A percentile compares a stretch with the other conserved stretches of the same genome.
phyloP scores from a whole-genome alignment of 768 basidiomycete species.

The Rhodotorula sphaerocarpa region DNA sequence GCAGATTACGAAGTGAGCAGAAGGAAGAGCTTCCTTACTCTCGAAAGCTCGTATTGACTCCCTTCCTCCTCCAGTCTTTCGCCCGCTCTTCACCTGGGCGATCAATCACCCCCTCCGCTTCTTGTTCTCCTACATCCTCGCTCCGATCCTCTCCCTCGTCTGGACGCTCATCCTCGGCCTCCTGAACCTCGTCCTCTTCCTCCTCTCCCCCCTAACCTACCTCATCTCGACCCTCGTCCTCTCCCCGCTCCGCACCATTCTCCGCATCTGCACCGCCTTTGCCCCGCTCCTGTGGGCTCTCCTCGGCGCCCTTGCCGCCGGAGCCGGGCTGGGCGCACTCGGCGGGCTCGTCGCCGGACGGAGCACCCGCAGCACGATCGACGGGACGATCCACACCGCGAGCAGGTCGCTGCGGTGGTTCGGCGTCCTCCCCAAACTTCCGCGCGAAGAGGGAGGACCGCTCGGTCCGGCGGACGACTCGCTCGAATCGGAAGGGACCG shows the following conservation, averaged over 20 bases:
- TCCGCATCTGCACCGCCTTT: neutral
- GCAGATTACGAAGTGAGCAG: conserved; percentile 13
- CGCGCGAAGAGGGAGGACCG: too few relatives aligned
- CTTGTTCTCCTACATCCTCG: conserved; percentile 8
- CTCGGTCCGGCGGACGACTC: too few relatives aligned
- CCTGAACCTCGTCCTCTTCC: neutral
- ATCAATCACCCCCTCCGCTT: conserved; percentile 26
- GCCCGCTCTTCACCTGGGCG: conserved; percentile 16
- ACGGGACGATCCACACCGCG: neutral
- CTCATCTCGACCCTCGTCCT: conserved; percentile 2
- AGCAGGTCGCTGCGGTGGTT: conserved; percentile 1
- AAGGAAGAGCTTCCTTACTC: too few relatives aligned
- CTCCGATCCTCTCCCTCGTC: conserved; percentile 7
- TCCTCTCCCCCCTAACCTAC: neutral
- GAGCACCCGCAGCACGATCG: conserved; percentile 2
- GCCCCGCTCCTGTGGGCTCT: conserved; percentile 16
- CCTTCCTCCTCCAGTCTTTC: neutral
- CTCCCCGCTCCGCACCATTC: neutral
- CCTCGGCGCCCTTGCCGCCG: conserved; percentile 6
- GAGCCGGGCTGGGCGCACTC: neutral
- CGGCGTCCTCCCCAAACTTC: conserved; percentile 8
- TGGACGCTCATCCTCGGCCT: neutral
- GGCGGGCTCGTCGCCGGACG: conserved; percentile 5
- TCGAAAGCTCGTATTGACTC: neutral
- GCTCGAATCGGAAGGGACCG: too few relatives aligned